phyloP scores from a whole-genome alignment of 768 basidiomycete species.

The Amanita inopinata region DNA sequence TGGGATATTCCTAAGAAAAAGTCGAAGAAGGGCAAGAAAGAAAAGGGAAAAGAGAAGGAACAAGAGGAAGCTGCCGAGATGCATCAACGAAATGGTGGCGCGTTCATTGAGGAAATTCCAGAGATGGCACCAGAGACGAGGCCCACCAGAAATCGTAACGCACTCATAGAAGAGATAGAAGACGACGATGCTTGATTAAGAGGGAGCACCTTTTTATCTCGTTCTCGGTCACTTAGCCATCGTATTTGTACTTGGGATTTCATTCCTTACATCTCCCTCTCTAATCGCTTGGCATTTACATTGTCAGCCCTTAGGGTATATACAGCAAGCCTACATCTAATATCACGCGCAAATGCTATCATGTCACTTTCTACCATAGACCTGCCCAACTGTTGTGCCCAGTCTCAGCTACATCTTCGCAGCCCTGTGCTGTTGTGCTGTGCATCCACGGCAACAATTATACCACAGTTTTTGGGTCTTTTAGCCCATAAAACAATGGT shows the following conservation, averaged over 20 bases:
- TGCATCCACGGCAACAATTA: no score
- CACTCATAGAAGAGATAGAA: constrained; percentile 38
- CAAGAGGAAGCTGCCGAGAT: constrained; percentile 33
- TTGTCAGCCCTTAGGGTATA: background rate
- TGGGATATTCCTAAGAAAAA: constrained; percentile 87
- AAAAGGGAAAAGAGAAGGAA: constrained; percentile 26
- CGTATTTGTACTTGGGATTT: constrained; percentile 3
- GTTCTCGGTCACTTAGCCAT: background rate
- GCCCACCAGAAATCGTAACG: constrained; percentile 23
- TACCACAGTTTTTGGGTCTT: no score
- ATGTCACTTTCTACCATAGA: background rate
- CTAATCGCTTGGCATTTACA: constrained; percentile 1
- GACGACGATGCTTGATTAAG: constrained; percentile 20
- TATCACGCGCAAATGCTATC: no score
- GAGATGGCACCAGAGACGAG: constrained; percentile 28
- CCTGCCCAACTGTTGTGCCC: no score
- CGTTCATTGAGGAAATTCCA: constrained; percentile 36
- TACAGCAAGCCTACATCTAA: no score
- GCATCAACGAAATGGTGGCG: constrained; percentile 31
- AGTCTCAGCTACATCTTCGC: no score
- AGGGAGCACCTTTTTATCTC: background rate
- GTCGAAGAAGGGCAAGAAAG: constrained; percentile 40
- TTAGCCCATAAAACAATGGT: no score
- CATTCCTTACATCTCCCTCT: constrained; percentile 2
- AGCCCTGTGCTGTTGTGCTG: no score